These are phyloP conservation scores for Lenzites betulinus DNA, from an alignment of 768 basidiomycete genomes.

Conservation along the genomic window DNA sequence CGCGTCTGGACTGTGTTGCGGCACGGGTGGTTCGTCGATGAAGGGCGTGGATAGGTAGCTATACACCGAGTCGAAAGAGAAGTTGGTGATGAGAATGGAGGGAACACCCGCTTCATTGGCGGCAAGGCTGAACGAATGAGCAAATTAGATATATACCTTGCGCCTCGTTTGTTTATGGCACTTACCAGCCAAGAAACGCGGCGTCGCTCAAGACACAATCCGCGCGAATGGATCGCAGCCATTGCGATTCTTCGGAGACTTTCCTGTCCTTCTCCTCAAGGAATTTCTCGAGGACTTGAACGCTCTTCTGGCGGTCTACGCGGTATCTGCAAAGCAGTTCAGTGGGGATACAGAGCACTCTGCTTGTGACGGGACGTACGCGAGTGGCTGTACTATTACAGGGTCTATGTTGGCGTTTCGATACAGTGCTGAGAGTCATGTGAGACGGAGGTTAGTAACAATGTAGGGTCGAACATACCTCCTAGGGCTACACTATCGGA, in stretches of 20 bases:
- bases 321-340: constrained; percentile 49
- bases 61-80: constrained; percentile 84
- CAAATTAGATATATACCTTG: not conserved
- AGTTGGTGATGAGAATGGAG: constrained; percentile 75
- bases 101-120: constrained; percentile 67
- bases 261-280: constrained; percentile 54
- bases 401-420: constrained; percentile 76
- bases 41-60: constrained; percentile 68
- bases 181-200: constrained; percentile 77
- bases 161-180: not conserved
- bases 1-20: not conserved
- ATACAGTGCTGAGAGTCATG: constrained; percentile 49
- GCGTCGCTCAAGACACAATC: constrained; percentile 75
- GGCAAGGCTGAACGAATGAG: constrained; percentile 49
- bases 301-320: constrained; percentile 71
- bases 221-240: constrained; percentile 54
- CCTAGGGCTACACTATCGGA: constrained; percentile 61
- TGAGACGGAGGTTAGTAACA: not conserved
- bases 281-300: constrained; percentile 62
- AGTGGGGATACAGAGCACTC: constrained; percentile 10
- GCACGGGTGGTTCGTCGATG: constrained; percentile 38
- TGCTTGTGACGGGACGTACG: constrained; percentile 45
- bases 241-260: constrained; percentile 54
- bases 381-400: constrained; percentile 78
- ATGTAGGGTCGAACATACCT: constrained; percentile 16